Conservation (phyloP, 2,329 filamentous ascomycete species). For the Pseudogymnoascus sp. region DNA sequence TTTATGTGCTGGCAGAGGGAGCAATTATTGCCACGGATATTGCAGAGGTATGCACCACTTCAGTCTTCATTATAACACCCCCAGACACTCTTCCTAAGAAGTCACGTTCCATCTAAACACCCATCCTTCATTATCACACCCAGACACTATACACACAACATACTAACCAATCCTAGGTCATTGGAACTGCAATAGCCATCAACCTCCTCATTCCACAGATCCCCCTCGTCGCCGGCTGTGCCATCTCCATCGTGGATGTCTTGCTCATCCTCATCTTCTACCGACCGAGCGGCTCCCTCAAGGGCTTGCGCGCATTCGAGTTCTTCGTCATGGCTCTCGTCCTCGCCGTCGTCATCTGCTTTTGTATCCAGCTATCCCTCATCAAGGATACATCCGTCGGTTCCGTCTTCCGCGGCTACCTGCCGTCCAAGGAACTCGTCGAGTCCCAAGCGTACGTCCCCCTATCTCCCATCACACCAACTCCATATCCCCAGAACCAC, state of each 20-base stretch:
- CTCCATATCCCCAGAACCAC: background rate
- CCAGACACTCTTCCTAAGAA: background rate
- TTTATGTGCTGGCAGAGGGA: conserved; percentile 43
- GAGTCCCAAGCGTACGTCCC: conserved; percentile 42
- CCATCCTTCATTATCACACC: background rate
- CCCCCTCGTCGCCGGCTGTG: conserved; percentile 59
- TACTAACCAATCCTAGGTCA: conserved; percentile 37
- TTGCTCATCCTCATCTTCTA: conserved; percentile 61
- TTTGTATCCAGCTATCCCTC: conserved; percentile 59
- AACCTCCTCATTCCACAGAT: conserved; percentile 56
- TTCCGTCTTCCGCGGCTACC: conserved; percentile 55
- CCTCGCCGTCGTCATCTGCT: conserved; percentile 60
- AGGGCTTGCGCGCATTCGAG: conserved; percentile 53
- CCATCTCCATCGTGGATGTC: conserved; percentile 59
- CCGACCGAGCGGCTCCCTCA: conserved; percentile 48
- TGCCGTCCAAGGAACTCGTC: conserved; percentile 51
- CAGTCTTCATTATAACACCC: background rate
- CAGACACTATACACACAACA: background rate
- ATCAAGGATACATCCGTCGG: conserved; percentile 46
- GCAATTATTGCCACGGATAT: conserved; percentile 46
- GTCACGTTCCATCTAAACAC: conserved; percentile 6
- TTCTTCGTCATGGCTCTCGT: conserved; percentile 54
- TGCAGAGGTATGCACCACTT: conserved; percentile 31
- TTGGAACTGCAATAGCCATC: conserved; percentile 61
- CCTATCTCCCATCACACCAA: background rate